Evolutionary conservation across 106 monocot genomes (phyloP), one percentile per base, ranked within the genome.

Genomic region (Dioscorea alata): DNA sequence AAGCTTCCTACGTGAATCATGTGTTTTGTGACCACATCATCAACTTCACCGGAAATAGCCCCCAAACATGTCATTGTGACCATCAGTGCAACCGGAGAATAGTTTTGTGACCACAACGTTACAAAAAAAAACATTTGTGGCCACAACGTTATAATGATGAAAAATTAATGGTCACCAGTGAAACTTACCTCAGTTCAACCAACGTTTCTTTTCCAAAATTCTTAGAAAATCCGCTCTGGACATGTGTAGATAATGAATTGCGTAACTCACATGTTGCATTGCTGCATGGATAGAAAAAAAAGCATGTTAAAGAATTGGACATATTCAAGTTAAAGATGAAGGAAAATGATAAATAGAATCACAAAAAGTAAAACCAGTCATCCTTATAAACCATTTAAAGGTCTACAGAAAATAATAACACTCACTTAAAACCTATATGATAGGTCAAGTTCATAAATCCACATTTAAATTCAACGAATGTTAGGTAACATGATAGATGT

Each of bases 181-280:
- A n/a, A n/a, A n/a, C n/a, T n/a, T n/a, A n/a, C n/a, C n/a, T n/a
- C n/a, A n/a, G n/a, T n/a, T n/a, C n/a, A 28, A 63, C 69, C 15
- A 61, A 67, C 57, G 65, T 67, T 64, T 80, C 66, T 69, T 69
- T 63, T 23, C 48, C 73, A 64, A 58, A 61, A 60, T 63, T 65
- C 48, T 76, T 76, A 57, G 60, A 75, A 42, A 64, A 53, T 69
- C 59, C 48, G n/a, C 67, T 76, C 62, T 61, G 72, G 70, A 81
- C 59, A 75, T 91, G 67, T 16, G 88, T 74, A 56, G 81, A 76
- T 35, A 95, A 81, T 32, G 88, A 53, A 24, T 81, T 79, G 19
- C 91, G 80, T 48, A 95, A 58, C 74, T 86, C 77, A 61, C 88
- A 79, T 33, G 83, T 81, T 63, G 82, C 79, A 81, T 95, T 95